phyloP scores from a whole-genome alignment of 148 eudicot species.

The Amaranthus hypochondriacus region DNA sequence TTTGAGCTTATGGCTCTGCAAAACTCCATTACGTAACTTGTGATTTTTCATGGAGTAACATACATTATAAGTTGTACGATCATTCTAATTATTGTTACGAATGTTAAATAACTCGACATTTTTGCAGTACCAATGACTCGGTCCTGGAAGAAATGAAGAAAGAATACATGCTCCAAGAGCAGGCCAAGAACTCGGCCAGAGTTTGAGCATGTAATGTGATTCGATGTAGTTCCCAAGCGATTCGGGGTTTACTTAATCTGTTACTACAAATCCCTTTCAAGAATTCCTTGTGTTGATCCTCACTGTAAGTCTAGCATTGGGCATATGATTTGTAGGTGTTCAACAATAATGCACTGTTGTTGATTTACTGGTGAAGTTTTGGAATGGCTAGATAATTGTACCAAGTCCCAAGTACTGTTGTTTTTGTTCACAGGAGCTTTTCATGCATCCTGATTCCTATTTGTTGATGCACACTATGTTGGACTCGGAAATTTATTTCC shows the following conservation, averaged over 20 bases:
- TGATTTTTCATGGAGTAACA: too few relatives aligned
- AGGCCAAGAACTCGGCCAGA: slow-evolving; percentile 23
- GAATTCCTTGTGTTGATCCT: not conserved
- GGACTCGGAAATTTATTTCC: too few relatives aligned
- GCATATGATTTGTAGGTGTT: not conserved
- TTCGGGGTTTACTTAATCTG: not conserved
- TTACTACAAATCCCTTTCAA: not conserved
- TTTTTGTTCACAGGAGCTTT: not conserved
- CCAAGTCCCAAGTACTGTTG: not conserved
- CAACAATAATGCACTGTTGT: not conserved
- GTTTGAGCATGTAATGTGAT: not conserved
- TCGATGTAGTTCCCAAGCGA: not conserved
- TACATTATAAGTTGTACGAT: too few relatives aligned
- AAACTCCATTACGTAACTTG: too few relatives aligned
- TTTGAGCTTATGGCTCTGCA: too few relatives aligned
- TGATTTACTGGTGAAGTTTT: slow-evolving; percentile 1
- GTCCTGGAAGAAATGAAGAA: slow-evolving; percentile 44
- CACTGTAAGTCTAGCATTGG: not conserved
- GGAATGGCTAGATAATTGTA: not conserved
- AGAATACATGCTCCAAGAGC: slow-evolving; percentile 30
- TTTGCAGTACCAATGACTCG: slow-evolving; percentile 38
- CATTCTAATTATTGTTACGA: not conserved
- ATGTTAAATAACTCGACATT: not conserved
- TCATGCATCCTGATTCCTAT: not conserved
- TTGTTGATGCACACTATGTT: too few relatives aligned